Evolutionary conservation across 495 filamentous ascomycete genomes (phyloP), one percentile per base, ranked within the genome.

Genomic region (Penicillium canariense): DNA sequence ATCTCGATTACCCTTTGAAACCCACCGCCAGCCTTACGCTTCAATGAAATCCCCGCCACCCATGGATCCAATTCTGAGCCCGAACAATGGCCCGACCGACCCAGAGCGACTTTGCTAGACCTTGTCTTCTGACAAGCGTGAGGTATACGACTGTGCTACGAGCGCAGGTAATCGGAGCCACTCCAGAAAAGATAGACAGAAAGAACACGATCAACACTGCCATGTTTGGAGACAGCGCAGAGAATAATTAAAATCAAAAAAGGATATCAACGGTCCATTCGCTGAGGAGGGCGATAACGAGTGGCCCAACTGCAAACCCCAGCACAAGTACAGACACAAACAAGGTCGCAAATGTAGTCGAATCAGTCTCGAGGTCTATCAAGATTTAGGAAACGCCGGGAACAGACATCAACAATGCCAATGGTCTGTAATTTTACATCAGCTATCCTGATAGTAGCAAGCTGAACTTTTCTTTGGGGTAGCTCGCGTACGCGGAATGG

Each of bases 201-300:
- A 87, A 79, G 4, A 87, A 84, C 14, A 81, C 74, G 15, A 87
- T 81, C 9, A 87, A 70, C 8, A 68, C 54, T 8, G 53, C 52
- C 15, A 86, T 68, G 32, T 73, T 81, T 82, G 0, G 84, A 72
- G 17, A 87, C 62, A 4, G 82, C 85, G 54, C 84, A 86, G 3
- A 84, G 82, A 15, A 86, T 81, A 45, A 81, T 82, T 75, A 81
- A 86, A 6, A 78, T 61, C 12, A 72, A 49, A 42, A 73, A 76
- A 70, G 40, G 11, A 65, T n/a, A 47, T 77, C 72, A 22, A 71
- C 72, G 48, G 67, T 71, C 25, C 68, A 60, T 44, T 75, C 72
- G 23, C 63, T 68, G 12, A 74, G 48, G 1, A 71, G 72, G 1
- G 69, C 68, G 23, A 75, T 60, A 22, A 73, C 55, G 46, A 63